These are phyloP conservation scores for Cercospora berteroae DNA, from an alignment of 2,329 filamentous ascomycete genomes.

Conservation along the genomic window DNA sequence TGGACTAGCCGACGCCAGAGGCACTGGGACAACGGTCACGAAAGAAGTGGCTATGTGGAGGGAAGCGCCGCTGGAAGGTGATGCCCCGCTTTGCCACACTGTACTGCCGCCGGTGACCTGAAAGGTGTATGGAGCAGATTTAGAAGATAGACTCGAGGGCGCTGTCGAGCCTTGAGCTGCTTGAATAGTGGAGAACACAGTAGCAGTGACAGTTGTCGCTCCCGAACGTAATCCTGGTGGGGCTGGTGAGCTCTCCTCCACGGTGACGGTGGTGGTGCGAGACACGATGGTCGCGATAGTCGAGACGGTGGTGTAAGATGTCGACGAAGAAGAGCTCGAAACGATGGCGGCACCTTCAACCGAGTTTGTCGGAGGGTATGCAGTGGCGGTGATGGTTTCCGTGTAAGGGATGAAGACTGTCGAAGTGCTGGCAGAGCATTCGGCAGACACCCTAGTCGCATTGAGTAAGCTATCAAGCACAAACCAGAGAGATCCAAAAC, in stretches of 20 bases:
- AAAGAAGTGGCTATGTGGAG: constrained; percentile 28
- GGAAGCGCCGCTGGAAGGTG: constrained; percentile 28
- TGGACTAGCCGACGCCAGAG: constrained; percentile 3
- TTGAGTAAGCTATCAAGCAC: constrained; percentile 34
- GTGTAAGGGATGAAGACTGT: constrained; percentile 34
- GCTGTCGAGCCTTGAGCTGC: constrained; percentile 3
- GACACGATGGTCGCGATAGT: constrained; percentile 19
- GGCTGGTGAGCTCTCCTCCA: not conserved
- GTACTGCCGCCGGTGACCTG: constrained; percentile 23
- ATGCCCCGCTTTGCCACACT: constrained; percentile 30
- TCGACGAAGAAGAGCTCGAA: constrained; percentile 8
- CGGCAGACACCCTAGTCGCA: constrained; percentile 30
- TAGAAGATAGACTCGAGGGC: constrained; percentile 4
- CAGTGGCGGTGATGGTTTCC: constrained; percentile 24
- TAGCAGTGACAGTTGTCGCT: constrained; percentile 26
- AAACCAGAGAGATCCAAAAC: constrained; percentile 26
- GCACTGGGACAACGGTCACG: constrained; percentile 22
- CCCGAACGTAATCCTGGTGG: not conserved
- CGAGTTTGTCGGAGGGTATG: constrained; percentile 10
- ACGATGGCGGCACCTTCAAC: constrained; percentile 1
- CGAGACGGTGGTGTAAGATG: constrained; percentile 14
- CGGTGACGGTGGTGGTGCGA: constrained; percentile 14
- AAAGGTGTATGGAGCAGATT: constrained; percentile 13
- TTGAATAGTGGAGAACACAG: constrained; percentile 2
- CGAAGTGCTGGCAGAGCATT: constrained; percentile 25